phyloP scores from a whole-genome alignment of 768 basidiomycete genomes.

The Pholiota molesta region DNA sequence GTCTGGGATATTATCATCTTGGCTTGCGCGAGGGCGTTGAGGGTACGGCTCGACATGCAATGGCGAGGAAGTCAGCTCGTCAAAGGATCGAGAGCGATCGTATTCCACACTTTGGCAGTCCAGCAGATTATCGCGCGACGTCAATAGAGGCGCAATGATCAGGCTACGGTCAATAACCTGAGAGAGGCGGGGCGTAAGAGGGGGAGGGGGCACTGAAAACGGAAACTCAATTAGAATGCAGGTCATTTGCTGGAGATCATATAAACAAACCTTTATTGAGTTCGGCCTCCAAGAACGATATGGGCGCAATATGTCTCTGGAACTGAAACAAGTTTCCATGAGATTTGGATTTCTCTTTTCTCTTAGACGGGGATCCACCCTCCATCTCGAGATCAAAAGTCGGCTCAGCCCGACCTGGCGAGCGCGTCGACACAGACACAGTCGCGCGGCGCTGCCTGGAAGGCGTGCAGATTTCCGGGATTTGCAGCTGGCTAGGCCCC shows the following conservation, averaged over 20 bases:
- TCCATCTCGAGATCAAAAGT: slow-evolving; percentile 30
- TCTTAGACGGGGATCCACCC: slow-evolving; percentile 60
- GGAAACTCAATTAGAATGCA: background rate
- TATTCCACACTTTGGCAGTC: slow-evolving; percentile 29
- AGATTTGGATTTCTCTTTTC: slow-evolving; percentile 67
- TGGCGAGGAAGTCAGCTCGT: slow-evolving; percentile 65
- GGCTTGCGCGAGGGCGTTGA: slow-evolving; percentile 41
- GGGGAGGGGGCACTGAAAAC: slow-evolving; percentile 36
- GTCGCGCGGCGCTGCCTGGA: slow-evolving; percentile 62
- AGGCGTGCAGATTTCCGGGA: slow-evolving; percentile 44
- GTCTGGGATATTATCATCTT: slow-evolving; percentile 42
- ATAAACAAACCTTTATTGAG: slow-evolving; percentile 57
- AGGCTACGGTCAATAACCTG: slow-evolving; percentile 69
- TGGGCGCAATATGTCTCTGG: slow-evolving; percentile 65
- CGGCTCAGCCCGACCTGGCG: slow-evolving; percentile 44
- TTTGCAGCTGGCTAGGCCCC: slow-evolving; percentile 28
- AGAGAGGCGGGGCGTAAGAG: slow-evolving; percentile 60
- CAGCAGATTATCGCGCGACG: slow-evolving; percentile 42
- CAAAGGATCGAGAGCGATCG: slow-evolving; percentile 38
- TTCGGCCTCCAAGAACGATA: slow-evolving; percentile 67
- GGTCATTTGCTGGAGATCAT: background rate
- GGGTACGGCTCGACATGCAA: slow-evolving; percentile 70
- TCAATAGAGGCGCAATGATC: slow-evolving; percentile 60
- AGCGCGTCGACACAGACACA: slow-evolving; percentile 68
- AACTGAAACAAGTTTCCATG: slow-evolving; percentile 65